Evolutionary conservation across 148 eudicot genomes (phyloP).

Genomic region (Persicaria maculosa): DNA sequence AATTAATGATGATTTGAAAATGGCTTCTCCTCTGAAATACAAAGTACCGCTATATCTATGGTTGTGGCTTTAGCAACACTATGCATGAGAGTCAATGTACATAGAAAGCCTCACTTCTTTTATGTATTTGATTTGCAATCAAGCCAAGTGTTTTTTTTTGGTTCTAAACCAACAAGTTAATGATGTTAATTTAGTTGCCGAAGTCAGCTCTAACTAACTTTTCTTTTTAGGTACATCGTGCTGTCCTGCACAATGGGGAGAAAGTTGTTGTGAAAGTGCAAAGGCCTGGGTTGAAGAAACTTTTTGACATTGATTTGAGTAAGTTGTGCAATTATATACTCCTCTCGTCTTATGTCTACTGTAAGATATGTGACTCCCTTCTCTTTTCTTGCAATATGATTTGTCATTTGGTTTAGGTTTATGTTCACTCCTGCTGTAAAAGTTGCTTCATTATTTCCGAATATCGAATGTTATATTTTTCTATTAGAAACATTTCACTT

Average conservation of each 20-base stretch:
- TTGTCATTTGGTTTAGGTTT: background rate
- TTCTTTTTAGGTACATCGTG: slow-evolving; percentile 77
- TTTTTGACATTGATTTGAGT: slow-evolving; percentile 95
- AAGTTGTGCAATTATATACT: slow-evolving; percentile 25
- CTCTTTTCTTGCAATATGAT: background rate
- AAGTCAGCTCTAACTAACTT: background rate
- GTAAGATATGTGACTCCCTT: background rate
- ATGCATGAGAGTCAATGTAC: background rate
- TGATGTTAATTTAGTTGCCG: background rate
- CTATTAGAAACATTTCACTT: background rate
- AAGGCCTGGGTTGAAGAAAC: slow-evolving; percentile 91
- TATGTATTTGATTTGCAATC: background rate
- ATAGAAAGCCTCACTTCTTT: background rate
- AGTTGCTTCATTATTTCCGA: background rate
- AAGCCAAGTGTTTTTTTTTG: background rate
- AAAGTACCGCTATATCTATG: background rate
- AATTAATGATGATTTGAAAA: background rate
- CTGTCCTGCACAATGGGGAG: slow-evolving; percentile 87
- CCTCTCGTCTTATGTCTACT: background rate
- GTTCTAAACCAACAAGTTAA: too few species aligned
- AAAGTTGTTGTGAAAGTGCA: slow-evolving; percentile 91
- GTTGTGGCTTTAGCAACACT: background rate
- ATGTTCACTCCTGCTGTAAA: background rate
- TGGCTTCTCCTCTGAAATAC: background rate
- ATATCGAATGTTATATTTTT: background rate